These are phyloP conservation scores for Coniochaeta sp. DNA, from an alignment of 2,329 filamentous ascomycete genomes.

Conservation along the genomic window DNA sequence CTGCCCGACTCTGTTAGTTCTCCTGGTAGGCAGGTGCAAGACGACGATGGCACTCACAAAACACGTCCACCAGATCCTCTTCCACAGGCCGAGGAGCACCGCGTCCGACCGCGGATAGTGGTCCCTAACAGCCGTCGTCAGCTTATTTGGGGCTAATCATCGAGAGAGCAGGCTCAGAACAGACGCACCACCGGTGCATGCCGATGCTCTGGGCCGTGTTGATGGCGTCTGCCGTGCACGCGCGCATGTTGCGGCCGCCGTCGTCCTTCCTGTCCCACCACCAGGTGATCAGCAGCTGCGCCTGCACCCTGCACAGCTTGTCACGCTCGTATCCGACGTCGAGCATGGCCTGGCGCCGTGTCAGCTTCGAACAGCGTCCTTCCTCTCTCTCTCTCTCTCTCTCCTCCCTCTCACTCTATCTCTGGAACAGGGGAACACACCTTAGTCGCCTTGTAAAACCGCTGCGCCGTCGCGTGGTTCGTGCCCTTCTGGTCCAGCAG, in stretches of 20 bases:
- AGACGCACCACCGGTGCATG: constrained; percentile 10
- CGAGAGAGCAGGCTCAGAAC: background rate
- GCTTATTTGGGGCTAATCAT: too few relatives aligned
- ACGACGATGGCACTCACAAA: background rate
- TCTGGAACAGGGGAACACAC: background rate
- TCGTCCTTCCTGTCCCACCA: constrained; percentile 13
- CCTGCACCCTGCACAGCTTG: constrained; percentile 6
- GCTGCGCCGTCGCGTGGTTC: constrained; percentile 7
- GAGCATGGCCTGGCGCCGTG: background rate
- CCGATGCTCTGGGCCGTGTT: constrained; percentile 12
- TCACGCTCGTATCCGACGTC: constrained; percentile 9
- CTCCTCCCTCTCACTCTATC: too few relatives aligned
- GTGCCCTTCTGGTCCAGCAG: constrained; percentile 8
- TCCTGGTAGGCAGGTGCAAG: too few relatives aligned
- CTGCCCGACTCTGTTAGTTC: background rate
- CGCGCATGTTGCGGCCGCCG: constrained; percentile 9
- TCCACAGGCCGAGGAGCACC: background rate
- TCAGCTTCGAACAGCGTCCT: constrained; percentile 3
- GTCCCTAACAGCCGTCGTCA: background rate
- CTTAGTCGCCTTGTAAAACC: constrained; percentile 10
- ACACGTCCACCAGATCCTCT: background rate
- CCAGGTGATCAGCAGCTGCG: constrained; percentile 9
- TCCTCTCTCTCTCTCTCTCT: too few relatives aligned
- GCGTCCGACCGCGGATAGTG: background rate
- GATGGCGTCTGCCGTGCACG: constrained; percentile 9